Evolutionary conservation across 768 basidiomycete genomes (phyloP), one percentile per base, ranked within the genome.

Genomic region (Rhodotorula babjevae): DNA sequence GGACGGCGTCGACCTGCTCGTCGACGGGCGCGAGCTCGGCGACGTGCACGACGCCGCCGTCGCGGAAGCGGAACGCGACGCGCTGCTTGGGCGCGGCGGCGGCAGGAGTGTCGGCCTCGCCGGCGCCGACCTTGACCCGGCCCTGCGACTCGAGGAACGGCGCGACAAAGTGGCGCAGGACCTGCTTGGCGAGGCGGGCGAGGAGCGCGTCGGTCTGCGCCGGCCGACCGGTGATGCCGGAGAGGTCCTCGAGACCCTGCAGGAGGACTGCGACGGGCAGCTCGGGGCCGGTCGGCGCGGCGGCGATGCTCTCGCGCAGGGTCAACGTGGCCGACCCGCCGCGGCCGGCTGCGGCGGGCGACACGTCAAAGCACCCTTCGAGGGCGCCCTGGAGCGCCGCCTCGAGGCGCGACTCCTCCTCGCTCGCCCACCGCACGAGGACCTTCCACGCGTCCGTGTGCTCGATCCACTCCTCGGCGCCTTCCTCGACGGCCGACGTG

Each of bases 101-200:
- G 27, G n/a, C n/a, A n/a, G 19, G 15, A 31, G 10, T 42, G 1
- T 27, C 27, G 3, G 16, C 42, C 14, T 42, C 65, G 11, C 3
- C 50, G 63, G 40, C 15, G 18, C 2, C 46, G 46, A 6, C 60
- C 23, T 21, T n/a, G 23, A 57, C 36, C 9, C 23, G 47, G 2
- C 73, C 73, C 42, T 64, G 65, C 40, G 60, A 47, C 23, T 68
- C 69, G 59, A 75, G 55, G 69, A 68, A 71, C 23, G 73, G 73
- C 25, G 68, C 69, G 63, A 75, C 49, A 31, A 75, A 75, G 44
- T 61, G 47, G 56, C 69, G 29, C 58, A 75, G 29, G 8, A 75
- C 23, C 27, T 67, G 66, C 66, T 68, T 71, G 33, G 73, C 62
- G 18, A 75, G 50, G 36, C 73, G 63, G 8, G 53, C 52, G 33